Percentiles rank a stretch among this genome's conserved stretches.
Evolutionary conservation across 306 rosid genomes (phyloP).

Genomic region (Inga laurina): DNA sequence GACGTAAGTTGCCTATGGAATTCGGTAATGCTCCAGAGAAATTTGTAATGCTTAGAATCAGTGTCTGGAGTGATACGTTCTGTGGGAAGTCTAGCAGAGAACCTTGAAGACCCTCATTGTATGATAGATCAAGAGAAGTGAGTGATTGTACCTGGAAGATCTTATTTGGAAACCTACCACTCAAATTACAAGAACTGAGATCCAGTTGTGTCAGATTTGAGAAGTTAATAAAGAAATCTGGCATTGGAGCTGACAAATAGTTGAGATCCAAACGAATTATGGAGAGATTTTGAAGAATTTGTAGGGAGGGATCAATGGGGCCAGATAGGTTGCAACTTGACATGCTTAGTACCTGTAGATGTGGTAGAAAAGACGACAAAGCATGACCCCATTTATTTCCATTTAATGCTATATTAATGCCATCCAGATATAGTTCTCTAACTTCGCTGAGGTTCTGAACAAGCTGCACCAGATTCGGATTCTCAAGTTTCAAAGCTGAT

Average conservation of each 20-base stretch:
- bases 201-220: neutral
- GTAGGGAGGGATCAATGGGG: constrained; percentile 17
- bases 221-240: neutral
- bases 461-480: neutral
- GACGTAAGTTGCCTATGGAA: neutral
- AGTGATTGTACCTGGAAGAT: constrained; percentile 16
- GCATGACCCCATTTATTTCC: constrained; percentile 43
- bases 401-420: constrained; percentile 27
- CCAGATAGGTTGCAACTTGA: constrained; percentile 4
- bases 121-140: neutral
- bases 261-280: neutral
- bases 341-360: constrained; percentile 26
- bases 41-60: neutral
- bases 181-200: neutral
- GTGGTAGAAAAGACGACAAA: neutral
- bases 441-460: constrained; percentile 28
- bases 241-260: constrained; percentile 10
- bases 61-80: neutral
- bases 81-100: constrained; percentile 13
- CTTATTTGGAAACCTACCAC: constrained; percentile 14
- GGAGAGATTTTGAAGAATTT: neutral
- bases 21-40: neutral
- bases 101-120: neutral
- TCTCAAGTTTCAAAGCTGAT: neutral
- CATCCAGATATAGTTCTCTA: constrained; percentile 36